Base-by-base conservation (phyloP, 148 eudicot genomes). In the Pharnaceum exiguum region DNA sequence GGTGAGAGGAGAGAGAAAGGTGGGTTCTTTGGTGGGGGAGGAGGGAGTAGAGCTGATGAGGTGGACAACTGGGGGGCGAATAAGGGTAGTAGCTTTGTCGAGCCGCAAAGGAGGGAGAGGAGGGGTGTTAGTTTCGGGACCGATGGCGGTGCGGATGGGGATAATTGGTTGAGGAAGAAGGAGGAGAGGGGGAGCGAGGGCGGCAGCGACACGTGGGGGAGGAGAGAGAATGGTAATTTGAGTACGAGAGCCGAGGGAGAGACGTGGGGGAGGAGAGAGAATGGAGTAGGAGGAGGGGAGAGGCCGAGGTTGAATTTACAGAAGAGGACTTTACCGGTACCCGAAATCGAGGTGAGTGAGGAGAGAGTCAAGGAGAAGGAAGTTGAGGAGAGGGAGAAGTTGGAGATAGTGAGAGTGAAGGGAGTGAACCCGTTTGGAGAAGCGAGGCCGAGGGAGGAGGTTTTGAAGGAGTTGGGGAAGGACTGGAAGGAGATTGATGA, bases 401-500 rank as follows among this genome's bases (percentile, higher is more conserved):
- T 59, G 0, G 60, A 71, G 17, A 60, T 68, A 32, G 32, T 57
- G 38, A 85, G 76, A 59, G 47, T 80, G 0, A 86, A 82, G 57
- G 86, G 86, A 24, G 59, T 79, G 5, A 93, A 82, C 29, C 99
- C 99, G 0, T 93, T 93, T 56, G 99, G 99, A 0, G 83, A 63
- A 33, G 99, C 99, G 1, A 79, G 96, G 81, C 99, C 99, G 0
- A 86, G 99, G 62, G 99, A 93, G 75, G 89, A 83, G 82, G 96
- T 93, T 33, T 75, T 93, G 89, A 78, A 79, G 62, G 89, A 80
- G 57, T 83, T 88, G 80, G 99, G 99, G 2, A 65, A 93, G 59
- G 96, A 89, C 67, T 89, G 95, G 96, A 93, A 93, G 87, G 96
- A 93, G 63, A 74, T 89, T 65, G 99, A 86, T 56, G 96, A 86